These are phyloP conservation scores for Xanthoconium separans DNA, from an alignment of 1,284 basidiomycete genomes.

Conservation along the genomic window DNA sequence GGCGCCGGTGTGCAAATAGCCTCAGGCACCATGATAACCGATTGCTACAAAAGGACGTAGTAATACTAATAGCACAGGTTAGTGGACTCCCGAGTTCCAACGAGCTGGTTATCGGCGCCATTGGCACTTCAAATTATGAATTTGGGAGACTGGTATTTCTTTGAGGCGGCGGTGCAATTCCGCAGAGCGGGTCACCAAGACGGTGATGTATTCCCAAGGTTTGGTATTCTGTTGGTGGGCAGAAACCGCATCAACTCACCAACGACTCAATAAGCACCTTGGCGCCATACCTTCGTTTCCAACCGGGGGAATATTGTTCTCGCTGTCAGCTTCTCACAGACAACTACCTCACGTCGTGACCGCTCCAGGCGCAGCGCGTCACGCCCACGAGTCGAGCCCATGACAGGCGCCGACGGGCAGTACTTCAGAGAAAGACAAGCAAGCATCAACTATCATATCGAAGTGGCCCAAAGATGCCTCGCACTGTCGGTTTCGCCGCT, in stretches of 20 bases:
- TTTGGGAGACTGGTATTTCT: no score
- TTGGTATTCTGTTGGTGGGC: no score
- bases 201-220: no score
- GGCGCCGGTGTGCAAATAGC: background rate
- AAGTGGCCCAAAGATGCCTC: constrained; percentile 19
- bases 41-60: no score
- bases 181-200: no score
- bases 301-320: background rate
- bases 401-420: constrained; percentile 6
- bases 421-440: constrained; percentile 18
- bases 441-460: constrained; percentile 24
- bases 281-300: background rate
- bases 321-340: background rate
- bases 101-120: no score
- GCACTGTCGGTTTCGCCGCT: constrained; percentile 3
- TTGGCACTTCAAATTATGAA: no score
- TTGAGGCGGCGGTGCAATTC: no score
- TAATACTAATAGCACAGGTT: no score
- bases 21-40: no score
- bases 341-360: background rate
- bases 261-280: background rate
- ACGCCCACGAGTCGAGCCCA: background rate
- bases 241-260: no score
- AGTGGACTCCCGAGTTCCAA: no score
- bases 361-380: background rate